Conservation (phyloP, 768 basidiomycete genomes). For the Trametopsis cervina region DNA sequence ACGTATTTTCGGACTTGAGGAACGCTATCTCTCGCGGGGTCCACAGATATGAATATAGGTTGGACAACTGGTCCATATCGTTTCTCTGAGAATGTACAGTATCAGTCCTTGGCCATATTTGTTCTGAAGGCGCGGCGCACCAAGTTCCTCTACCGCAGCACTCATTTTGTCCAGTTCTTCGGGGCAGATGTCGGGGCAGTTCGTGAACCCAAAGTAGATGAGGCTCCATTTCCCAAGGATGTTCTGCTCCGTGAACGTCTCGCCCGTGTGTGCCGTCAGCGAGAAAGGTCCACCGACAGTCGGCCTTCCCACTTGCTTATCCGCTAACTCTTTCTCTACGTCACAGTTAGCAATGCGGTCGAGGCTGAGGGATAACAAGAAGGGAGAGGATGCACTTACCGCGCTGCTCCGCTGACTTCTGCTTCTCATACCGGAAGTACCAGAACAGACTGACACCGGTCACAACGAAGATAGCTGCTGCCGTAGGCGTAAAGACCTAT, state of each 20-base stretch:
- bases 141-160: slow-evolving; percentile 60
- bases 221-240: slow-evolving; percentile 88
- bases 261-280: slow-evolving; percentile 58
- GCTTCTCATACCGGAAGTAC: slow-evolving; percentile 89
- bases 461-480: slow-evolving; percentile 77
- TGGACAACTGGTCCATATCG: slow-evolving; percentile 66
- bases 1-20: slow-evolving; percentile 57
- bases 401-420: slow-evolving; percentile 64
- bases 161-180: slow-evolving; percentile 96
- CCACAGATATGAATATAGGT: slow-evolving; percentile 93
- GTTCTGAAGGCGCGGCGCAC: slow-evolving; percentile 49
- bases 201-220: slow-evolving; percentile 98
- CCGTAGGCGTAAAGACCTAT: slow-evolving; percentile 88
- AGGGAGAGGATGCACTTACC: slow-evolving; percentile 36
- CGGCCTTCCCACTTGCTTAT: slow-evolving; percentile 74
- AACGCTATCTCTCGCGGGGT: slow-evolving; percentile 84
- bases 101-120: background rate
- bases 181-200: slow-evolving; percentile 98
- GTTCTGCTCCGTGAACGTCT: slow-evolving; percentile 74
- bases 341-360: background rate
- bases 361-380: background rate
- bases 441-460: slow-evolving; percentile 77
- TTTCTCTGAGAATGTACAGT: slow-evolving; percentile 54
- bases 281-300: slow-evolving; percentile 89
- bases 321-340: slow-evolving; percentile 67